A percentile compares a stretch with the other conserved stretches of the same genome.
phyloP scores from a whole-genome alignment of 1,284 basidiomycete genomes.

The Trametes hirsuta region DNA sequence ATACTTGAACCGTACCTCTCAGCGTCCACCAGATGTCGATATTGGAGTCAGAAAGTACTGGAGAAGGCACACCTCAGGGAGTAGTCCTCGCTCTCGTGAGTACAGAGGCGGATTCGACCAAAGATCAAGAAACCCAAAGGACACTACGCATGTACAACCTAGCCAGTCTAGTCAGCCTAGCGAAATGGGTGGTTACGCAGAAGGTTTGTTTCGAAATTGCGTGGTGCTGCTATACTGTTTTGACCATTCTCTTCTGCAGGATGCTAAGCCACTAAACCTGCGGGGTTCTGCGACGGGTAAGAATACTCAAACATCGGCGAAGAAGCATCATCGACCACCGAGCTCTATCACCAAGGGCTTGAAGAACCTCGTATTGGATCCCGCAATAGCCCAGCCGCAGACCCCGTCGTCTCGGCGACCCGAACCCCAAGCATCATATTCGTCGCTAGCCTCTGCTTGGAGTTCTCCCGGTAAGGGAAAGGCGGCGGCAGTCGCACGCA shows the following conservation, averaged over 20 bases:
- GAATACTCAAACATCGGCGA: constrained; percentile 43
- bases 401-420: constrained; percentile 16
- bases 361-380: constrained; percentile 56
- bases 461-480: constrained; percentile 18
- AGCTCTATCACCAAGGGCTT: constrained; percentile 64
- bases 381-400: constrained; percentile 36
- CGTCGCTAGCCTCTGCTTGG: constrained; percentile 23
- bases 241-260: constrained; percentile 34
- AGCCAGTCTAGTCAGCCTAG: constrained; percentile 69
- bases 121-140: constrained; percentile 55
- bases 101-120: constrained; percentile 52
- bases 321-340: constrained; percentile 55
- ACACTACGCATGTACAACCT: constrained; percentile 80
- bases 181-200: constrained; percentile 69
- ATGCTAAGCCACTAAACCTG: constrained; percentile 61
- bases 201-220: constrained; percentile 46
- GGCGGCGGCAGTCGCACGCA: constrained; percentile 11
- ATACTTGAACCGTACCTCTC: constrained; percentile 19
- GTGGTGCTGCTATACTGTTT: background rate
- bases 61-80: constrained; percentile 66
- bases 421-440: constrained; percentile 34
- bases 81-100: constrained; percentile 76
- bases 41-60: constrained; percentile 65
- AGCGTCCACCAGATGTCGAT: constrained; percentile 78
- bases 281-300: constrained; percentile 55